These are phyloP conservation scores for Azolla pinnata DNA, from an alignment of 75 land plant genomes.

Conservation along the genomic window DNA sequence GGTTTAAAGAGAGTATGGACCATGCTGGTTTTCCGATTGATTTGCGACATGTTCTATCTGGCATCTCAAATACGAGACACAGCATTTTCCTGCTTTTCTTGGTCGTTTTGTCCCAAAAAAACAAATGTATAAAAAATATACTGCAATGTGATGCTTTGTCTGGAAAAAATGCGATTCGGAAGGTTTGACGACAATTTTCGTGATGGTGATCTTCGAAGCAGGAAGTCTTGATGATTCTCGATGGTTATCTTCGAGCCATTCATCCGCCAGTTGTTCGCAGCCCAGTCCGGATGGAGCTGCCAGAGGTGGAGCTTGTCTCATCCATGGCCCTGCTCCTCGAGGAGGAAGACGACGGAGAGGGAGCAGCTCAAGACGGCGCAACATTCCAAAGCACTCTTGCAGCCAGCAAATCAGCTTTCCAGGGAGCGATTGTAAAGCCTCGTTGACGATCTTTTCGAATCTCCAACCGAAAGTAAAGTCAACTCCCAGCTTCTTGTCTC, in stretches of 20 bases:
- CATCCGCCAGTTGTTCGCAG: neutral
- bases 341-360: neutral
- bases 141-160: neutral
- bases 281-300: neutral
- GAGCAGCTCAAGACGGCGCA: neutral
- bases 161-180: neutral
- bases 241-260: neutral
- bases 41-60: neutral
- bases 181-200: neutral
- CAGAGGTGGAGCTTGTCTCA: neutral
- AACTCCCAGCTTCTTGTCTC: no score
- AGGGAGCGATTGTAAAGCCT: neutral
- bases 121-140: neutral
- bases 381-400: neutral
- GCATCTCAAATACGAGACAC: neutral
- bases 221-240: neutral
- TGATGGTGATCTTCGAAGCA: neutral
- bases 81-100: neutral
- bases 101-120: neutral
- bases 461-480: no score
- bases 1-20: neutral
- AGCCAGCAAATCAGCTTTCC: constrained; percentile 5
- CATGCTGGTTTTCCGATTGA: neutral
- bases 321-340: neutral
- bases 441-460: no score